Percentiles rank a stretch among this genome's conserved stretches.
phyloP scores from a whole-genome alignment of 805 yeast species.

The Jamesozyma spencerorum region DNA sequence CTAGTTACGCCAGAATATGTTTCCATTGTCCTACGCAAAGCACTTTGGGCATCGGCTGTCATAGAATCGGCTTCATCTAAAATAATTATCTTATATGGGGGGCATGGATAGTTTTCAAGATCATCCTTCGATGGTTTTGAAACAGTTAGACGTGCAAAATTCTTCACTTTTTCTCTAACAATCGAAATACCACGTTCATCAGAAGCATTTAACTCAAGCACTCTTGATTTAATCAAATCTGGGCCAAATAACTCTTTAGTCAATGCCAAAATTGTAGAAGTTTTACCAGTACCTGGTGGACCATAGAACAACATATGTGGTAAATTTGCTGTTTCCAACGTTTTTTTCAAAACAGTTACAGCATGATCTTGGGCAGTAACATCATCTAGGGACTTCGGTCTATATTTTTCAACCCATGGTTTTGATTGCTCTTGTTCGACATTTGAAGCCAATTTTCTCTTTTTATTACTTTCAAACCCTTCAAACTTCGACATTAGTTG shows the following conservation, averaged over 20 bases:
- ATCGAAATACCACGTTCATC: conserved; percentile 87
- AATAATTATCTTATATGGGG: conserved; percentile 88
- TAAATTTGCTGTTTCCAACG: conserved; percentile 68
- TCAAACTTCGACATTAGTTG: conserved; percentile 10
- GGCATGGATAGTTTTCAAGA: conserved; percentile 75
- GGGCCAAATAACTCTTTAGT: conserved; percentile 79
- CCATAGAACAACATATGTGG: conserved; percentile 92
- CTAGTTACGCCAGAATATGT: conserved; percentile 82
- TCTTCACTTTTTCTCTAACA: conserved; percentile 76
- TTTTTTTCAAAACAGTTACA: conserved; percentile 68
- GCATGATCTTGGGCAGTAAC: conserved; percentile 90
- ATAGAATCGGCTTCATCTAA: conserved; percentile 95
- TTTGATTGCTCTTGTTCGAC: conserved; percentile 23
- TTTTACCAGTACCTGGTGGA: conserved; percentile 91
- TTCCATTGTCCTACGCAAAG: conserved; percentile 90
- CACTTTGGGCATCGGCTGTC: conserved; percentile 95
- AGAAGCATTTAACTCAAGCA: conserved; percentile 77
- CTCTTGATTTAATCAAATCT: conserved; percentile 53
- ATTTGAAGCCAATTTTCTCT: conserved; percentile 17
- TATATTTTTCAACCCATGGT: conserved; percentile 93
- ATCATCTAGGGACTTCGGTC: conserved; percentile 81
- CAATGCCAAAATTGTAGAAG: conserved; percentile 77
- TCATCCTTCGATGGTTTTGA: conserved; percentile 71
- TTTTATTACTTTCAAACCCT: conserved; percentile 21
- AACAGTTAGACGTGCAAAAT: conserved; percentile 75